Evolutionary conservation across 768 basidiomycete genomes (phyloP).

Genomic region (Aureoboletus auriporus): DNA sequence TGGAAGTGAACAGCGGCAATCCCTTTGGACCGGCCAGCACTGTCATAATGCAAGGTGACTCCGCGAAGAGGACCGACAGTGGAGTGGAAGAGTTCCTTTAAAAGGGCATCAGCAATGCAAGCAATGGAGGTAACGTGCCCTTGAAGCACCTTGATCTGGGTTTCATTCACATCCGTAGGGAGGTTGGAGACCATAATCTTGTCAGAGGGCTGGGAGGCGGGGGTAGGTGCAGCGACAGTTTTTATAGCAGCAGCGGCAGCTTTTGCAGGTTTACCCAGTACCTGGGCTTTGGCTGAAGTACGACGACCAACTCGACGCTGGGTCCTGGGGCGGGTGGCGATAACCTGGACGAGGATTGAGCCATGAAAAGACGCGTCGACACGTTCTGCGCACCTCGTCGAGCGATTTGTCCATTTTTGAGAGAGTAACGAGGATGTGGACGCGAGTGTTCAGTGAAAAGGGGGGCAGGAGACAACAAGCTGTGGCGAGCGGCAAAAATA

Average conservation of each 20-base stretch:
- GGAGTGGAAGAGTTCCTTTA: conserved; percentile 85
- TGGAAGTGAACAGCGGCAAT: conserved; percentile 83
- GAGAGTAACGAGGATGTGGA: neutral
- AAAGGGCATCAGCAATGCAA: conserved; percentile 1
- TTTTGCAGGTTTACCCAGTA: conserved; percentile 54
- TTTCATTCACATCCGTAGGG: conserved; percentile 88
- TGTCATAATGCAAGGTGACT: conserved; percentile 83
- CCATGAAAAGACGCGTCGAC: neutral
- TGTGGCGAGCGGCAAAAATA: conserved; percentile 22
- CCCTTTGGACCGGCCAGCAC: conserved; percentile 85
- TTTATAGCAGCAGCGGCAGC: conserved; percentile 42
- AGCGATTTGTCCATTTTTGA: conserved; percentile 75
- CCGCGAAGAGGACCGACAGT: conserved; percentile 87
- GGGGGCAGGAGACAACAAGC: conserved; percentile 19
- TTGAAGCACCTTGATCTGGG: conserved; percentile 79
- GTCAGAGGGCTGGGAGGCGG: conserved; percentile 47
- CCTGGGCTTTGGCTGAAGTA: conserved; percentile 48
- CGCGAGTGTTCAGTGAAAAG: conserved; percentile 1
- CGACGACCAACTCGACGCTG: conserved; percentile 41
- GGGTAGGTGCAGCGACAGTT: conserved; percentile 37
- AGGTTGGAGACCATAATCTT: conserved; percentile 98
- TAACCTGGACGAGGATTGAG: conserved; percentile 47
- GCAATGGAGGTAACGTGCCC: neutral
- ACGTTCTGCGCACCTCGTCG: conserved; percentile 59
- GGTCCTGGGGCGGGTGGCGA: conserved; percentile 53